Evolutionary conservation across 2,329 filamentous ascomycete genomes (phyloP).

Genomic region (Fusarium mangiferae): DNA sequence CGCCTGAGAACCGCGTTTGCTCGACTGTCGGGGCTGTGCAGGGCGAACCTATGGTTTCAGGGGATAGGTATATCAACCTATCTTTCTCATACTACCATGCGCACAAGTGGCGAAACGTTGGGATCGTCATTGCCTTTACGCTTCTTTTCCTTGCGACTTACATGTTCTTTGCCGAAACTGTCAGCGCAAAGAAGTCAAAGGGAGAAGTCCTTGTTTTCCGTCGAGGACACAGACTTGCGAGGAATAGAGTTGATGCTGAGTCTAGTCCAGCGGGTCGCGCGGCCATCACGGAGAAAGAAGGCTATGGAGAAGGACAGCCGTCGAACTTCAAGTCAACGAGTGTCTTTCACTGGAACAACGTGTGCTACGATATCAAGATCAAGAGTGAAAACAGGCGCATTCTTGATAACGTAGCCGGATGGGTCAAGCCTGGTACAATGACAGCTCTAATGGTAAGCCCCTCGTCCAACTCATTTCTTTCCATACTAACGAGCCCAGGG

Average conservation of each 20-base stretch:
- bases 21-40: conserved; percentile 57
- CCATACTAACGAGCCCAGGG: conserved; percentile 19
- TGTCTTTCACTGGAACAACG: conserved; percentile 83
- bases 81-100: conserved; percentile 56
- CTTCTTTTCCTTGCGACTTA: conserved; percentile 60
- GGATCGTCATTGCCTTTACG: conserved; percentile 64
- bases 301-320: not conserved
- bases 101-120: conserved; percentile 66
- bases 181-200: conserved; percentile 63
- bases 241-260: conserved; percentile 16
- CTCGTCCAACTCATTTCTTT: accelerated
- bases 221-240: conserved; percentile 48
- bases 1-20: conserved; percentile 54
- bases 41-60: conserved; percentile 57
- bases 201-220: conserved; percentile 70
- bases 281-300: conserved; percentile 25
- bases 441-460: conserved; percentile 78
- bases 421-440: conserved; percentile 88
- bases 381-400: conserved; percentile 78
- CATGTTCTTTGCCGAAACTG: conserved; percentile 60
- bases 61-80: conserved; percentile 57
- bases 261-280: conserved; percentile 10
- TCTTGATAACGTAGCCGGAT: conserved; percentile 84
- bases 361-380: conserved; percentile 78
- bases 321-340: conserved; percentile 65